Evolutionary conservation across 208 protist species (phyloP).

Genomic region (Baffinella frigidus): DNA sequence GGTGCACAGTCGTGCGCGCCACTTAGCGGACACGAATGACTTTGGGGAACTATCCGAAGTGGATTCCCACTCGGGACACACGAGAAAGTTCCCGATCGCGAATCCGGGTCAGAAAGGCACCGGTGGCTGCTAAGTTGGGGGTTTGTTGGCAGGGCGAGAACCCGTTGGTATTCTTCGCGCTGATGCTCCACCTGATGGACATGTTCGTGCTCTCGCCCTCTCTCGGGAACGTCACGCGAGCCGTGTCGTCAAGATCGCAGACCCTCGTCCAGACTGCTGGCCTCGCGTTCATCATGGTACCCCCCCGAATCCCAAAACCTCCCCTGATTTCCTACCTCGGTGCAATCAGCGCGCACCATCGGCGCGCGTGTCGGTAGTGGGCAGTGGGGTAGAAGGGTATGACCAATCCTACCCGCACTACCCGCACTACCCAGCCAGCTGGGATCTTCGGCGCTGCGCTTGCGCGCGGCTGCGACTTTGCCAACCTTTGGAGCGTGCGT

Average conservation of each 20-base stretch:
- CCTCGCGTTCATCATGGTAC: constrained; percentile 28
- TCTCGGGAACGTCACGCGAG: background rate
- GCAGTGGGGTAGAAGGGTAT: background rate
- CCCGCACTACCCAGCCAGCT: background rate
- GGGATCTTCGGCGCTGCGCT: too few species aligned
- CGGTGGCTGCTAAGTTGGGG: too few species aligned
- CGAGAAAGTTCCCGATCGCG: too few species aligned
- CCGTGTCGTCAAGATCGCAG: background rate
- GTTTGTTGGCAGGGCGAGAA: background rate
- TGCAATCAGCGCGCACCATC: background rate
- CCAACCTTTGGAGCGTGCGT: too few species aligned
- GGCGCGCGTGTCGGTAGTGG: background rate
- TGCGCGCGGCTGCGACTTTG: too few species aligned
- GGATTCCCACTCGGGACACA: too few species aligned
- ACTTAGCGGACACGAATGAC: too few species aligned
- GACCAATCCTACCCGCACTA: background rate
- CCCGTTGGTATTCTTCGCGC: background rate
- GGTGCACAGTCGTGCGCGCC: too few species aligned
- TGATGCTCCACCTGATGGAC: constrained; percentile 21
- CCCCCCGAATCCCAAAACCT: background rate
- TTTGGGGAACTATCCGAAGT: too few species aligned
- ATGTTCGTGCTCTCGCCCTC: constrained; percentile 11
- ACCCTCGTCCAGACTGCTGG: constrained; percentile 2
- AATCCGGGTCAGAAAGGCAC: too few species aligned
- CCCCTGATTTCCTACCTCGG: too few species aligned